Evolutionary conservation across 345 rosid genomes (phyloP), one percentile per base, ranked within the genome.

Genomic region (Cardamine occulta): DNA sequence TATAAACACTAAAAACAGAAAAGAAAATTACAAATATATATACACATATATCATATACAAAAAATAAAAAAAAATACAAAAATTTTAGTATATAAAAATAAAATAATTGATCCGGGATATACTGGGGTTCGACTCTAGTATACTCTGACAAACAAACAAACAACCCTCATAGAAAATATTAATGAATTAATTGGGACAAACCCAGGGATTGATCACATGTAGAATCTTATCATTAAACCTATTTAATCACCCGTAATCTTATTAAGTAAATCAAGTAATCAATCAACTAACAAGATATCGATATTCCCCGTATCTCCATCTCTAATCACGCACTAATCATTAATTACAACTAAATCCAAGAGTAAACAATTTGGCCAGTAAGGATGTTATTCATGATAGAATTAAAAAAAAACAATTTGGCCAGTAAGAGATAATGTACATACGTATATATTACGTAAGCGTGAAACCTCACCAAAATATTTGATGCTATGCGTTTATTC

Each of bases 271-370:
- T 77, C 23, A 70, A 63, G 56, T 70, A 63, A 63, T 58, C 57
- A 69, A 39, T 34, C 62, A 77, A 47, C 76, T 77, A 77, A 64
- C 80, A 63, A 70, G 61, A 70, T 70, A 24, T 54, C 13, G 76
- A 77, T 76, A 61, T 44, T 52, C 14, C 35, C 26, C 54, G 54
- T 63, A 77, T 77, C 80, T 63, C 76, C 48, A 70, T 56, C 35
- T 35, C 40, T 70, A 63, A 55, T 70, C 75, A 76, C 70, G 70
- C 37, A 47, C 21, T 70, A 63, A 76, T 77, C 60, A 77, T 63
- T 63, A 45, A 45, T n/a, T 47, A 68, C 48, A 63, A 37, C 76
- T 63, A 63, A 56, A 63, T 70, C 75, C 67, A 45, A 21, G 10
- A 70, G n/a, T 70, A 53, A 62, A 61, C 29, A 40, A 68, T 39